Conservation (phyloP, 345 rosid genomes). For the Arabis hirsuta region DNA sequence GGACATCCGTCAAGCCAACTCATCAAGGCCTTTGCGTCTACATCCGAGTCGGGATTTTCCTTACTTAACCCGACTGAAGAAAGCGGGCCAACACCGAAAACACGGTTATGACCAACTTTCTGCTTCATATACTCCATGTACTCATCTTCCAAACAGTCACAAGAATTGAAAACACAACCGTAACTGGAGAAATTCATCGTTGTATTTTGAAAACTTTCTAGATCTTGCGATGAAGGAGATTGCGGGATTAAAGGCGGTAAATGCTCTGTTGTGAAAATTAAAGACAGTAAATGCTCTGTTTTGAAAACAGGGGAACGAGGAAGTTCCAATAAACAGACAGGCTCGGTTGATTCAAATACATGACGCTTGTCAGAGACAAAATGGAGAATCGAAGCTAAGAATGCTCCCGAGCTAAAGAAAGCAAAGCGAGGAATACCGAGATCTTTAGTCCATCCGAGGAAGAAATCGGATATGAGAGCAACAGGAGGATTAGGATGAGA, state of each 20-base stretch:
- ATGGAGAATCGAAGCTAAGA: conserved; percentile 36
- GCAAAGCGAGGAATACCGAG: conserved; percentile 54
- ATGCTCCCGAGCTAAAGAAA: conserved; percentile 52
- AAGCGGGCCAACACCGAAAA: conserved; percentile 63
- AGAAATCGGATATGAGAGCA: conserved; percentile 76
- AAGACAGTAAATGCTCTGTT: conserved; percentile 50
- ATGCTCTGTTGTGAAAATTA: conserved; percentile 48
- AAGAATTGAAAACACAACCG: conserved; percentile 57
- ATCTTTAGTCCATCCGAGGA: conserved; percentile 71
- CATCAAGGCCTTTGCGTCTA: conserved; percentile 23
- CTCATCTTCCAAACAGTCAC: conserved; percentile 51
- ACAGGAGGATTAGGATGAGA: conserved; percentile 62
- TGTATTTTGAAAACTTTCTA: conserved; percentile 41
- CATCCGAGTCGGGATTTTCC: background rate
- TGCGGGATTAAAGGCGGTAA: conserved; percentile 46
- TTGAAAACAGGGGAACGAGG: conserved; percentile 56
- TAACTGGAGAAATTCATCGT: conserved; percentile 41
- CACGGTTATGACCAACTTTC: conserved; percentile 46
- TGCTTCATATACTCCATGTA: conserved; percentile 47
- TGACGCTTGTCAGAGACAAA: conserved; percentile 38
- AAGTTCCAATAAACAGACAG: conserved; percentile 46
- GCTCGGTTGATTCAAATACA: conserved; percentile 26
- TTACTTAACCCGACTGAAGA: conserved; percentile 42
- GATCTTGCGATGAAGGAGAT: conserved; percentile 36
- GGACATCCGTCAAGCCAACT: conserved; percentile 66